Evolutionary conservation across 768 basidiomycete genomes (phyloP).

Genomic region (Grammothele lineata): DNA sequence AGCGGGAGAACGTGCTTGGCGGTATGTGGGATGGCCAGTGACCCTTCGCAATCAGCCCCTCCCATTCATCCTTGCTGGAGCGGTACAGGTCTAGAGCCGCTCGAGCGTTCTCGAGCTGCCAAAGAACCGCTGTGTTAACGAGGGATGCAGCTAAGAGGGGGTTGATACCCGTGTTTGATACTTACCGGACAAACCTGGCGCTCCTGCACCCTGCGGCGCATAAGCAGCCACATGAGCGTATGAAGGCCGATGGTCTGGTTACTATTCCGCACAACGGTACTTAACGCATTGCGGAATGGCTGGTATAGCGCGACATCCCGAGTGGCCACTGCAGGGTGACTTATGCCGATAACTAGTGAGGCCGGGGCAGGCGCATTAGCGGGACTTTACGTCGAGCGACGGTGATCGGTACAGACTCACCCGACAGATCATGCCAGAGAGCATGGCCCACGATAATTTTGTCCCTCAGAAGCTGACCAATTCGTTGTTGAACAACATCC

Average conservation of each 20-base stretch:
- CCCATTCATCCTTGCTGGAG: constrained; percentile 64
- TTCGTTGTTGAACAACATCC: constrained; percentile 56
- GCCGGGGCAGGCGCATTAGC: constrained; percentile 13
- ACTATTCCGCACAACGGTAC: constrained; percentile 33
- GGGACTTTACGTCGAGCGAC: neutral
- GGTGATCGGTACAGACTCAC: constrained; percentile 33
- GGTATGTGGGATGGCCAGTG: constrained; percentile 77
- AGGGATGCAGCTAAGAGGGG: too few species aligned
- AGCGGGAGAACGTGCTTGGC: constrained; percentile 76
- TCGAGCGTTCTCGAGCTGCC: constrained; percentile 74
- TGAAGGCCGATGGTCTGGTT: constrained; percentile 70
- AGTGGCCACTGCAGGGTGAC: constrained; percentile 72
- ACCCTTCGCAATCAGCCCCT: constrained; percentile 48
- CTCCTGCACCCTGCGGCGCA: constrained; percentile 75
- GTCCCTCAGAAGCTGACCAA: constrained; percentile 62
- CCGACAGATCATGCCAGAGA: constrained; percentile 79
- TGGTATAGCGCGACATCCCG: constrained; percentile 80
- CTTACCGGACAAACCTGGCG: constrained; percentile 69
- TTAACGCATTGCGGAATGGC: constrained; percentile 72
- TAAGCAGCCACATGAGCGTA: constrained; percentile 78
- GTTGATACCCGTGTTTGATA: constrained; percentile 14
- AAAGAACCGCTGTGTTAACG: neutral
- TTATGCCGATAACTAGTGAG: constrained; percentile 66
- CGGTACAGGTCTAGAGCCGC: constrained; percentile 49
- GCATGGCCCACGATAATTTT: constrained; percentile 74